Base-by-base conservation (phyloP, 208 protist genomes). In the Crithidia brevicula region DNA sequence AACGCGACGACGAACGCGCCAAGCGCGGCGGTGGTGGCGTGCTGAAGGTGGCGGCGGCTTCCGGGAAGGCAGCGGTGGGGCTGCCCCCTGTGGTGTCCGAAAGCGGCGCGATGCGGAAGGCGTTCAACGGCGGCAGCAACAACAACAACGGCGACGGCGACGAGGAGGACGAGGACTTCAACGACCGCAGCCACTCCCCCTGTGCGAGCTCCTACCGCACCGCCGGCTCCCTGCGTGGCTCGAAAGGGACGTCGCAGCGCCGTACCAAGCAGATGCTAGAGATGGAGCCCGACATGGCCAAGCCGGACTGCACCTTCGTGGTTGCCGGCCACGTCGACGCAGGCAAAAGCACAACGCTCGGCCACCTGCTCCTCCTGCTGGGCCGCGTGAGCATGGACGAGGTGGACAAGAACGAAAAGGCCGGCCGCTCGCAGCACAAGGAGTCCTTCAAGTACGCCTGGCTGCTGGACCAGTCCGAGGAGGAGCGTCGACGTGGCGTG, bases 381-480 rank as follows among this genome's bases (percentile, higher is more conserved):
- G 91, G 88, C 49, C 77, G 78, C 22, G 82, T 96, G 20, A 77
- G 75, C 36, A 79, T 77, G 42, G 52, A 75, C 15, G 91, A 93
- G 36, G 81, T 99, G 28, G 84, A 95, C 36, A 79, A 88, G 57
- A 98, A 96, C 70, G 94, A 97, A 57, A 89, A 83, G 31, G 81
- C 91, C 59, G 93, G 86, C 9, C 74, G 81, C 27, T 72, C 80
- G 25, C 74, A 85, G 33, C 84, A 97, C 70, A 98, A 98, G 72
- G 85, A 81, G 36, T 97, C 94, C 20, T 98, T 98, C 85, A 97
- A 98, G 70, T 98, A 98, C 61, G 98, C 98, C n/a, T 99, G 95
- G 90, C 65, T 98, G 70, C 82, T 98, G 36, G 97, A 99, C 72
- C 90, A 96, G 70, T 92, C 93, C 16, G 96, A 98, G 79, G 94